Evolutionary conservation across 164 flowering plant species (phyloP).

Genomic region (Nymphaea colorata): DNA sequence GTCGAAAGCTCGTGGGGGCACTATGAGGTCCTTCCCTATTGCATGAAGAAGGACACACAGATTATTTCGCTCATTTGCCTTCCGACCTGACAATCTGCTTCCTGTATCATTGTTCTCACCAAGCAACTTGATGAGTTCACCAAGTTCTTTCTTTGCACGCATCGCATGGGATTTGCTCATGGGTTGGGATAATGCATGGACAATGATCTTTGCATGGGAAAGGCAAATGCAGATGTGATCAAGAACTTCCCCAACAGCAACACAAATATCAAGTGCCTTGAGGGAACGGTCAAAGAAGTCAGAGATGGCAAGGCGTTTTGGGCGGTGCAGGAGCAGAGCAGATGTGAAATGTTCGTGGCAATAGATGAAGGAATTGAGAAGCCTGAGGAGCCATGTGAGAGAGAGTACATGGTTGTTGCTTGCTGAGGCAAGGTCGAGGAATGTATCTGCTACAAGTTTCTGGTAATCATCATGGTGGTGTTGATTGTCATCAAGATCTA

Average conservation of each 20-base stretch:
- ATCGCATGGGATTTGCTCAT: constrained; percentile 43
- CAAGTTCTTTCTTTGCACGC: constrained; percentile 42
- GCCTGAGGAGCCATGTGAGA: constrained; percentile 34
- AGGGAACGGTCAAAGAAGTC: constrained; percentile 41
- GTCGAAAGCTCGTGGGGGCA: constrained; percentile 31
- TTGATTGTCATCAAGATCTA: constrained; percentile 46
- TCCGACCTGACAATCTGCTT: background rate
- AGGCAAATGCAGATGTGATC: constrained; percentile 34
- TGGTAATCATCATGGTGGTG: constrained; percentile 68
- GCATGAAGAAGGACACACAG: background rate
- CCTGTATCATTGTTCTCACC: background rate
- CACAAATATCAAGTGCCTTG: constrained; percentile 61
- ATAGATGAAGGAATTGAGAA: constrained; percentile 22
- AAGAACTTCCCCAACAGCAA: constrained; percentile 44
- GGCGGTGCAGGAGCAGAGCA: constrained; percentile 12
- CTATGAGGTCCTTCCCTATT: constrained; percentile 15
- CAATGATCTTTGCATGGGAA: constrained; percentile 37
- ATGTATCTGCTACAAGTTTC: constrained; percentile 50
- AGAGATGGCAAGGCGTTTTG: constrained; percentile 19
- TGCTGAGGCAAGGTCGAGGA: constrained; percentile 21
- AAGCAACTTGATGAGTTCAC: background rate
- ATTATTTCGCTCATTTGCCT: background rate
- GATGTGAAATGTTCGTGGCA: constrained; percentile 38
- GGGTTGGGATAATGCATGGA: constrained; percentile 21
- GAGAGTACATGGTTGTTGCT: constrained; percentile 33